Conservation (phyloP, 257 asterid genomes). For the Cinchona pubescens region DNA sequence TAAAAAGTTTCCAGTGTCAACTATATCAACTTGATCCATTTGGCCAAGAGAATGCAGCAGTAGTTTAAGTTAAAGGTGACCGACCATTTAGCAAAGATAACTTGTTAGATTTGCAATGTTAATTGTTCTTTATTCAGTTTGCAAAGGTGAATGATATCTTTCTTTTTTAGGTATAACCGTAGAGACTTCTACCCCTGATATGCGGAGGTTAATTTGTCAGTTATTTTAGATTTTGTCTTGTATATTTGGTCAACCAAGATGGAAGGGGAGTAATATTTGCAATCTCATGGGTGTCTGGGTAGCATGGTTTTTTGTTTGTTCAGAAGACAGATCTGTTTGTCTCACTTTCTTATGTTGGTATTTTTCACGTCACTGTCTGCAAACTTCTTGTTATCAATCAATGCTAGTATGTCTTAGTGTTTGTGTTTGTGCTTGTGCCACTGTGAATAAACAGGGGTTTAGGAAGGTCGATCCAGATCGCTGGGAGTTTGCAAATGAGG, state of each 20-base stretch:
- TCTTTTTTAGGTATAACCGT: background rate
- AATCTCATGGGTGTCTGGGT: background rate
- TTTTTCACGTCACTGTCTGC: background rate
- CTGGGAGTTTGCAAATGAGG: constrained; percentile 95
- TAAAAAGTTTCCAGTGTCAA: constrained; percentile 14
- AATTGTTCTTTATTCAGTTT: background rate
- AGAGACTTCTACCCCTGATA: background rate
- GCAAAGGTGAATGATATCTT: background rate
- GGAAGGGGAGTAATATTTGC: background rate
- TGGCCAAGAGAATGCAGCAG: constrained; percentile 52
- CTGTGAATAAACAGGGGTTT: constrained; percentile 55
- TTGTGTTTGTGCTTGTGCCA: constrained; percentile 1
- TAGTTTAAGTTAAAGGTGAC: background rate
- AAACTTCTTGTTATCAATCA: background rate
- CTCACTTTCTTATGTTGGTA: background rate
- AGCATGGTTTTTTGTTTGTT: background rate
- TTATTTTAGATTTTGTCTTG: background rate
- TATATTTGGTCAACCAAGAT: background rate
- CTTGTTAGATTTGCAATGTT: background rate
- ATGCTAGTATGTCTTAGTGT: background rate
- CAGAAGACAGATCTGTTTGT: no score
- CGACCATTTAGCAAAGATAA: background rate
- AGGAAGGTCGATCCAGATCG: constrained; percentile 91
- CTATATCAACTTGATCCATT: constrained; percentile 68
- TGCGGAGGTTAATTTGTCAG: background rate